Base-by-base conservation (phyloP, 176 grass and related monocot genomes). In the Microstegium vimineum region DNA sequence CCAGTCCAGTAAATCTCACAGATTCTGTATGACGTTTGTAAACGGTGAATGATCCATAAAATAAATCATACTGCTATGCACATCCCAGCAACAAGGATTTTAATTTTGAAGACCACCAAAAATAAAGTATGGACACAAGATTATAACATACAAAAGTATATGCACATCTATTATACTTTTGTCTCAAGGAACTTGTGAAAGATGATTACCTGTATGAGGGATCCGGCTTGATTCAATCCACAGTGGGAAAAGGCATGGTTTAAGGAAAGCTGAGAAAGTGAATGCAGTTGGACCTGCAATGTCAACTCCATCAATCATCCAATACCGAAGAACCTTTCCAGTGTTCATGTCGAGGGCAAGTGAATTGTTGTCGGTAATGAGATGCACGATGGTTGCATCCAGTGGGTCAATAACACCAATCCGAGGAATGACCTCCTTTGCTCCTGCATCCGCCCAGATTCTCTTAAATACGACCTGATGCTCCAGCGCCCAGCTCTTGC, bases 381-480 rank as follows among this genome's bases (percentile, higher is more conserved):
- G 43, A 64, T 7, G 36, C 28, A 81, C 1, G 16, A 46, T 2
- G 10, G 23, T 57, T 31, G 78, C 62, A 4, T 47, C 60, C 3
- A 81, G 63, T 47, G 85, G 85, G n/a, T 81, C 77, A 20, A 86
- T 27, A 47, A 31, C 27, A 8, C 38, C 77, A 59, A 86, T 81
- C 4, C 22, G 1, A 0, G 78, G 77, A 4, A 9, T 81, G 31
- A 36, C 47, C 28, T 56, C 8, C 46, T 4, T 43, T 25, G 52
- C 22, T 61, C 34, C 45, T 0, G 32, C 60, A 34, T 54, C 3
- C 22, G 69, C 30, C 8, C 47, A 74, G 60, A 80, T 2, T 6
- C 76, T 17, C 37, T 10, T 75, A 18, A 68, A 35, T 17, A 15
- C 64, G 16, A 67, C 30, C 78, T 28, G 78, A 71, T 81, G 49